Percentiles rank a stretch among this genome's conserved stretches.
Conservation (phyloP, 2,329 filamentous ascomycete genomes). For the Ascomycota sp. region DNA sequence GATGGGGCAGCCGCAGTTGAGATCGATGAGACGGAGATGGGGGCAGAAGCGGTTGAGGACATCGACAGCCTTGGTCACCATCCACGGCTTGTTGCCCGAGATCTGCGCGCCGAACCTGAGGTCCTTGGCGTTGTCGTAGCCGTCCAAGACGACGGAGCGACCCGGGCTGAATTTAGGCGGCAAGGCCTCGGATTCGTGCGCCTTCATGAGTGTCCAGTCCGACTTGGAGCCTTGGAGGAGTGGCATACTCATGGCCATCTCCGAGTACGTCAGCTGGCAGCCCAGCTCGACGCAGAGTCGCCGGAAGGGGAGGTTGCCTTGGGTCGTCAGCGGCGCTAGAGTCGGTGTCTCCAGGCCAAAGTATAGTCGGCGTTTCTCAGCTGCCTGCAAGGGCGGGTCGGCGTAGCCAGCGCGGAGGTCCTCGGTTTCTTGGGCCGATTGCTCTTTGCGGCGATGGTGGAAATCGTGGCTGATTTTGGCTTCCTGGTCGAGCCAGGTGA, state of each 20-base stretch:
- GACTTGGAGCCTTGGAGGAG: slow-evolving; percentile 74
- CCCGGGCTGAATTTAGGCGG: slow-evolving; percentile 46
- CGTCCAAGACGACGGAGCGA: slow-evolving; percentile 35
- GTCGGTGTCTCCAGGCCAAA: slow-evolving; percentile 86
- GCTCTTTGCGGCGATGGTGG: slow-evolving; percentile 20
- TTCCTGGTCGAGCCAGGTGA: slow-evolving; percentile 57
- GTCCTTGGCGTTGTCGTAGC: slow-evolving; percentile 68
- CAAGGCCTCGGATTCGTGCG: slow-evolving; percentile 61
- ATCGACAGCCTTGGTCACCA: slow-evolving; percentile 75
- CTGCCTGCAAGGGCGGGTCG: slow-evolving; percentile 75
- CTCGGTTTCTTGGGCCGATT: slow-evolving; percentile 24
- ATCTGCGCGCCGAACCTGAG: slow-evolving; percentile 85
- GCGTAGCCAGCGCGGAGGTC: slow-evolving; percentile 63
- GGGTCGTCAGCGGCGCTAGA: slow-evolving; percentile 86
- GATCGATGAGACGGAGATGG: slow-evolving; percentile 70
- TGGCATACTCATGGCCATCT: slow-evolving; percentile 90
- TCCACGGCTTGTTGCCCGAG: slow-evolving; percentile 78
- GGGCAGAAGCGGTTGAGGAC: slow-evolving; percentile 58
- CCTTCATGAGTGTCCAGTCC: slow-evolving; percentile 91
- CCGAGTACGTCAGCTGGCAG: slow-evolving; percentile 85
- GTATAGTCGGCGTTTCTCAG: slow-evolving; percentile 84
- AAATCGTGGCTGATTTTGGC: slow-evolving; percentile 17
- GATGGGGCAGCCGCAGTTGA: slow-evolving; percentile 96
- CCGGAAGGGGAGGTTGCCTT: slow-evolving; percentile 89
- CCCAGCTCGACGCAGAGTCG: slow-evolving; percentile 77